Evolutionary conservation across 2,329 filamentous ascomycete genomes (phyloP), one percentile per base, ranked within the genome.

Genomic region (Neodidymelliopsis sp.): DNA sequence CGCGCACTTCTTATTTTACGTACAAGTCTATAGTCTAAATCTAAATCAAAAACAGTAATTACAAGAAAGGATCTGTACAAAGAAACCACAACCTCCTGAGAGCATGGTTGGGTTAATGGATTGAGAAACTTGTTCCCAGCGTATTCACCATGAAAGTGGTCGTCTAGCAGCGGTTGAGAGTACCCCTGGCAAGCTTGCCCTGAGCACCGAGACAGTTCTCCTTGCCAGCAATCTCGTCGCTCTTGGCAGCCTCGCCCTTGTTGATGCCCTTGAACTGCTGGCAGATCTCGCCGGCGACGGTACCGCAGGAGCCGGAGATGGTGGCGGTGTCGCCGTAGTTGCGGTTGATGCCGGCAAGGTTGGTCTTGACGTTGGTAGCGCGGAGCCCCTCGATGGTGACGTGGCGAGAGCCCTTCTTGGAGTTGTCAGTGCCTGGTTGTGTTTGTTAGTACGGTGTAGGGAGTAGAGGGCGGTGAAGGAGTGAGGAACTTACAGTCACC

Each of bases 251-350:
- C 13, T 27, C 2, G 27, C 35, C 35, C 34, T 40, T 40, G 43
- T 49, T 48, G 33, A 45, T 19, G 13, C 53, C 53, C 22, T 42
- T 41, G 44, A 48, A 53, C 40, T 53, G 35, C 44, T 53, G 48
- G 49, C 53, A 55, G 16, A 55, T 44, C 29, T 45, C 33, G 22
- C 44, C 42, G 31, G 22, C 10, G 11, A 30, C 41, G 4, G 36
- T 46, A 15, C 47, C 54, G 45, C 68, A 70, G 25, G 72, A 71
- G 57, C 75, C 74, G 47, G 66, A 71, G 50, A 77, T 69, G 13
- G 60, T 72, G 49, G 74, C 75, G 2, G 74, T 74, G 53, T 77
- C 75, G n/a, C 74, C 75, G 44, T 72, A 77, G 70, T 77, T 79
- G 30, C 66, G 67, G 66, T 78, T 78, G 59, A 78, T 76, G 33